These are phyloP conservation scores for Clausena lansium DNA, from an alignment of 345 rosid genomes.

Conservation along the genomic window DNA sequence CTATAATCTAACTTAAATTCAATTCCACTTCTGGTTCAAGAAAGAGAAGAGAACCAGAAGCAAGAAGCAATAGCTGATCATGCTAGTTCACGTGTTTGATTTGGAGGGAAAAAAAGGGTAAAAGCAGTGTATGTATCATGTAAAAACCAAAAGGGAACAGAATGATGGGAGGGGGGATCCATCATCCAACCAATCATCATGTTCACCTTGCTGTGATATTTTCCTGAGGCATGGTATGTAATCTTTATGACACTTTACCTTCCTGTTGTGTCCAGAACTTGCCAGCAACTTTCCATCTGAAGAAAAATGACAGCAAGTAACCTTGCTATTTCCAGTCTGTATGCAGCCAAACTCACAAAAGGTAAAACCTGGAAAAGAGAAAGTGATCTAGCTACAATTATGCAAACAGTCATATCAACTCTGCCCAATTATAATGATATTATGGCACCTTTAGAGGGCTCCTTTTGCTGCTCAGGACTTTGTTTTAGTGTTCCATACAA, in stretches of 20 bases:
- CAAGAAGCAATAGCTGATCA: not conserved
- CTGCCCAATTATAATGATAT: not conserved
- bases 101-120: not conserved
- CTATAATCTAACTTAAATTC: not conserved
- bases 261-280: constrained; percentile 71
- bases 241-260: constrained; percentile 34
- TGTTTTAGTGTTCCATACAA: constrained; percentile 46
- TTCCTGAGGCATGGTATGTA: not conserved
- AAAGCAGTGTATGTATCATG: not conserved
- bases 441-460: constrained; percentile 44
- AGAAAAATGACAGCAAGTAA: constrained; percentile 81
- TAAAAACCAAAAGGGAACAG: not conserved
- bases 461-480: constrained; percentile 44
- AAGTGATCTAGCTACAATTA: not conserved
- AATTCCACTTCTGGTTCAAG: not conserved
- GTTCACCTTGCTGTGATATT: not conserved
- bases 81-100: not conserved
- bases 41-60: not conserved
- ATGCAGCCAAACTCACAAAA: constrained; percentile 61
- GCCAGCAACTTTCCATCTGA: constrained; percentile 76
- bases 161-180: not conserved
- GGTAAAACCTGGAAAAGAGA: constrained; percentile 47
- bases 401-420: not conserved
- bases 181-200: not conserved
- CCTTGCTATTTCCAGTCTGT: constrained; percentile 54